Evolutionary conservation across 371 early-diverging fungal species (phyloP), one percentile per base, ranked within the genome.

Genomic region (Zychaea mexicana): DNA sequence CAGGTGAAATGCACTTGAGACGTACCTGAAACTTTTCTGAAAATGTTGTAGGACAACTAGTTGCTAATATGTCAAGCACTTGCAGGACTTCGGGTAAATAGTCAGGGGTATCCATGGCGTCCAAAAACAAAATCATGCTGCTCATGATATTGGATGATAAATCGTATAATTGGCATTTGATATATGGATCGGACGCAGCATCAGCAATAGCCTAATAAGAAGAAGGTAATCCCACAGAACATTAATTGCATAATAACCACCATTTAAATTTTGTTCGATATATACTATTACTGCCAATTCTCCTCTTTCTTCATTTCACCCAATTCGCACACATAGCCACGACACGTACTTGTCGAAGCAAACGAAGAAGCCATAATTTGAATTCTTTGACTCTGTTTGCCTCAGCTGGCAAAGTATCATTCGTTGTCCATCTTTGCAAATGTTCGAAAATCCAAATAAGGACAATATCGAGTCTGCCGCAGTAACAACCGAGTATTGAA

Each of bases 71-170:
- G 7, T 62, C 52, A 0, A 80, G 46, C 9, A 73, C 62, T 2
- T 72, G 71, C 5, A 77, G 47, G 5, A 75, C 56, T 15, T 58
- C 58, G 6, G 76, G 68, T 21, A 80, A 45, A 47, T 73, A 77
- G 21, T 76, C 76, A 2, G 70, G 32, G 7, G 76, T 65, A 47
- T 77, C 70, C 76, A 77, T 77, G 0, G 78, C 66, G 45, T 80
- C 76, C 57, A 80, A 39, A 54, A 80, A 73, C 17, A 72, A 65
- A n/a, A 73, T 72, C 2, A 77, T 21, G 15, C 69, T 66, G 4
- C 53, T 68, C 19, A 36, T 46, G 12, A 62, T 61, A 31, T 59
- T 67, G 42, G 59, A 38, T 30, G 67, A 62, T 26, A 57, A 33
- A 19, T 67, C 67, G 3, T 52, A 26, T 6, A 62, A 26, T n/a